Conservation (phyloP, 176 grass and related monocot genomes). For the Eragrostis curvula region DNA sequence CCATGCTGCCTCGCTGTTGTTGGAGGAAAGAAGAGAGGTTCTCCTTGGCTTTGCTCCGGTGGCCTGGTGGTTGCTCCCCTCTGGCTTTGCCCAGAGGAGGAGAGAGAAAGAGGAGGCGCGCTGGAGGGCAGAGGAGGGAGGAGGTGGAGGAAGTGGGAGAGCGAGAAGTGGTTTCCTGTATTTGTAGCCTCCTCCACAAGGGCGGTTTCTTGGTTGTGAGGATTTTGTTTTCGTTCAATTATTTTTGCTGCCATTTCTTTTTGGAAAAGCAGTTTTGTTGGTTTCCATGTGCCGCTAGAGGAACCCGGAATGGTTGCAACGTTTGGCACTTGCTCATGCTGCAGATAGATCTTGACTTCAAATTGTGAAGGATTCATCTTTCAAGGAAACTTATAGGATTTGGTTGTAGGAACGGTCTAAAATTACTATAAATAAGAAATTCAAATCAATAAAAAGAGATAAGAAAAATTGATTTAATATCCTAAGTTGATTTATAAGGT, state of each 20-base stretch:
- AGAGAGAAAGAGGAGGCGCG: background rate
- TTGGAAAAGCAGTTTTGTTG: slow-evolving; percentile 25
- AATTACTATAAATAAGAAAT: too few species aligned
- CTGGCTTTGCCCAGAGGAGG: background rate
- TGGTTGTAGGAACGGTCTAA: too few species aligned
- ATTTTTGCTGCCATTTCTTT: background rate
- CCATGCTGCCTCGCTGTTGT: slow-evolving; percentile 13
- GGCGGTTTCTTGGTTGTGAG: slow-evolving; percentile 26
- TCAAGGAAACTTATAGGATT: too few species aligned
- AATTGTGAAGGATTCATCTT: background rate
- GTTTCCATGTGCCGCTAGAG: slow-evolving; percentile 12
- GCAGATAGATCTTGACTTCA: background rate
- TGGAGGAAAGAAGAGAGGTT: background rate
- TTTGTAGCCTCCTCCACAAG: slow-evolving; percentile 26
- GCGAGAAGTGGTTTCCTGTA: slow-evolving; percentile 40
- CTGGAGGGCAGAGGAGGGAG: background rate
- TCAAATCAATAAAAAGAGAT: too few species aligned
- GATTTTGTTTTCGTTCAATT: background rate
- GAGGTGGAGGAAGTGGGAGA: background rate
- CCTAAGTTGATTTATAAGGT: too few species aligned
- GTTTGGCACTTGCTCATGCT: background rate
- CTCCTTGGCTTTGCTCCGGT: background rate
- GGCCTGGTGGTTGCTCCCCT: slow-evolving; percentile 13
- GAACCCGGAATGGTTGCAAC: background rate
- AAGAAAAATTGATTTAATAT: too few species aligned